phyloP scores from a whole-genome alignment of 495 filamentous ascomycete genomes.

The Xylaria palmicola region DNA sequence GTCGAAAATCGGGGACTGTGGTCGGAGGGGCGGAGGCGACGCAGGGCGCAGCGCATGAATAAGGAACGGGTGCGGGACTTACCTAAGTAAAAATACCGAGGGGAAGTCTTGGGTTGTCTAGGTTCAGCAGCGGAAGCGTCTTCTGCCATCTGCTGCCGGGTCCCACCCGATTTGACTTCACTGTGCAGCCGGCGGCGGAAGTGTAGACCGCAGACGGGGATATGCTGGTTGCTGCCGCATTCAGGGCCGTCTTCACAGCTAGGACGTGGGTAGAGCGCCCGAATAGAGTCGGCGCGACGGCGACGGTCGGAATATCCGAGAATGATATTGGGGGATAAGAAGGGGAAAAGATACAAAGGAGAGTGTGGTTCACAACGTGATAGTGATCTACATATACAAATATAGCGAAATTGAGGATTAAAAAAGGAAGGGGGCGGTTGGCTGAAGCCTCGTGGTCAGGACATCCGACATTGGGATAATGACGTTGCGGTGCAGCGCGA shows the following conservation, averaged over 20 bases:
- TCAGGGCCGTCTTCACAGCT: background rate
- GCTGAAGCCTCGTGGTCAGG: background rate
- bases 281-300: background rate
- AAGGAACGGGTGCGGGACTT: constrained; percentile 18
- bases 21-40: background rate
- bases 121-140: background rate
- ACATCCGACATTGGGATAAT: background rate
- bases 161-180: background rate
- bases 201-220: background rate
- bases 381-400: background rate
- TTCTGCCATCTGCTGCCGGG: constrained; percentile 8
- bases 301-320: background rate
- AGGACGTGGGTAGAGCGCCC: background rate
- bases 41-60: background rate
- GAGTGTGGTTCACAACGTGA: too few relatives aligned
- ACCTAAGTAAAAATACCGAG: constrained; percentile 20
- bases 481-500: constrained; percentile 7
- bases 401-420: background rate
- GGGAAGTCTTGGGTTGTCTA: background rate
- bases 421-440: background rate
- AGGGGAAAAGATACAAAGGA: background rate
- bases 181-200: background rate
- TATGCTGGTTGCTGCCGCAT: background rate
- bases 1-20: background rate
- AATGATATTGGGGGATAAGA: background rate